These are phyloP conservation scores for Candida pseudofarinosa DNA, from an alignment of 805 yeast species.

Conservation along the genomic window DNA sequence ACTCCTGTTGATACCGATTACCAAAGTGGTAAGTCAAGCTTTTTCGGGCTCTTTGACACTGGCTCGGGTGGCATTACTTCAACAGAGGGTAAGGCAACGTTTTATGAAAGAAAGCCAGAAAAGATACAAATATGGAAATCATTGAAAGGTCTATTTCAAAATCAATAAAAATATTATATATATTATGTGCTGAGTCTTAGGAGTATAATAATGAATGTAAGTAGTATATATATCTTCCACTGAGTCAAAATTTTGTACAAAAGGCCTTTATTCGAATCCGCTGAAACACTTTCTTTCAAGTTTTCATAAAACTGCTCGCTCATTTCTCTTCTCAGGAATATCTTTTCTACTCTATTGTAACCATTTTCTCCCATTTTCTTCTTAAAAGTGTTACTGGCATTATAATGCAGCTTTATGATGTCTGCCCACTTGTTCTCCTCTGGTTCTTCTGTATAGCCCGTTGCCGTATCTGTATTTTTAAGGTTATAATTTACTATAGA, in stretches of 20 bases:
- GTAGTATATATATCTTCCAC: conserved; percentile 12
- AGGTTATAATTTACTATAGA: conserved; percentile 46
- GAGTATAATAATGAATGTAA: conserved; percentile 6
- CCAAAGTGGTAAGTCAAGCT: conserved; percentile 4
- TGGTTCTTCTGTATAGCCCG: conserved; percentile 60
- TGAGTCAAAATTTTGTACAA: conserved; percentile 6
- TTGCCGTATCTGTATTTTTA: conserved; percentile 35
- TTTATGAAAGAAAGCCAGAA: conserved; percentile 16
- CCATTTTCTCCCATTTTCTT: conserved; percentile 33
- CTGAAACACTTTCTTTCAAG: conserved; percentile 6
- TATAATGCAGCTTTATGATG: conserved; percentile 38
- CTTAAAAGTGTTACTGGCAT: conserved; percentile 17
- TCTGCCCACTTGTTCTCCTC: conserved; percentile 52
- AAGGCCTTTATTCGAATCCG: conserved; percentile 11
- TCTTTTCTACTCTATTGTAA: conserved; percentile 27
- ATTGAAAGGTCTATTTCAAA: conserved; percentile 23
- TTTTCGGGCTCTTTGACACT: conserved; percentile 7
- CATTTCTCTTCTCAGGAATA: conserved; percentile 47
- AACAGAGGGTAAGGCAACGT: conserved; percentile 1
- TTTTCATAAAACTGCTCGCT: conserved; percentile 25
- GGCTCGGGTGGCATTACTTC: conserved; percentile 7
- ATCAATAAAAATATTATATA: conserved; percentile 1
- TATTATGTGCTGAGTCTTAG: background rate
- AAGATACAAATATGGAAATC: conserved; percentile 26
- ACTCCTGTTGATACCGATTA: background rate